Evolutionary conservation across 352 stramenopile species (phyloP), one percentile per base, ranked within the genome.

Genomic region (Phytophthora quininea): DNA sequence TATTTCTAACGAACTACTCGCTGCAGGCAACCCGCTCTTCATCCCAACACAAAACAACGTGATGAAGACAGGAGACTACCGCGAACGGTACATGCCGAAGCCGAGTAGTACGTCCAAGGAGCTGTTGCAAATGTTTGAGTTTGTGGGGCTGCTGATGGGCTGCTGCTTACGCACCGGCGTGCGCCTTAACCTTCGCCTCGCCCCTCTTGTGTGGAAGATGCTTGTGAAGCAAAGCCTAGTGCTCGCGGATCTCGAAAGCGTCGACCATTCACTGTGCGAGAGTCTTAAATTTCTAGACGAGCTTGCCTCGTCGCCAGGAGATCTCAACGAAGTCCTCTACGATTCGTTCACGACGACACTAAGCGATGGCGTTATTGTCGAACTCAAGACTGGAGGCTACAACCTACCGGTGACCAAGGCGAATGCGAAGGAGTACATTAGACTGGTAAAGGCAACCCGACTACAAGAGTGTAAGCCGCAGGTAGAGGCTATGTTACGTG

Each of bases 81-180:
- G 86, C 10, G 86, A 94, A 45, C 79, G 85, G 24, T 88, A 81
- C 54, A 62, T 92, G 12, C 86, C 86, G 0, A 74, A 74, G 31
- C 84, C 86, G 3, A 90, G 79, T 52, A 84, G 72, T 24, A 88
- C 66, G 8, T 84, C 77, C 4, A 86, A 80, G 42, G 71, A 84
- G 6, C 53, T 86, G 61, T 67, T 94, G 10, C 67, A 79, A 50
- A 90, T 91, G 79, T 92, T 80, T 57, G 86, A 94, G 61, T 92
- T 91, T 64, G 83, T 92, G 5, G 86, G 86, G 3, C 58, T 90
- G 6, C 51, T 94, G 10, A 92, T 94, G 81, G 86, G 86, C 7
- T 92, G 86, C 61, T 92, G 84, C 33, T 62, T 94, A 2, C 79
- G 86, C n/a, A 94, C 86, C 4, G 86, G 86, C 0, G 86, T 94